A percentile compares a stretch with the other conserved stretches of the same genome.
These are phyloP conservation scores for Azolla pinnata DNA, from an alignment of 75 land plant genomes.

Conservation along the genomic window DNA sequence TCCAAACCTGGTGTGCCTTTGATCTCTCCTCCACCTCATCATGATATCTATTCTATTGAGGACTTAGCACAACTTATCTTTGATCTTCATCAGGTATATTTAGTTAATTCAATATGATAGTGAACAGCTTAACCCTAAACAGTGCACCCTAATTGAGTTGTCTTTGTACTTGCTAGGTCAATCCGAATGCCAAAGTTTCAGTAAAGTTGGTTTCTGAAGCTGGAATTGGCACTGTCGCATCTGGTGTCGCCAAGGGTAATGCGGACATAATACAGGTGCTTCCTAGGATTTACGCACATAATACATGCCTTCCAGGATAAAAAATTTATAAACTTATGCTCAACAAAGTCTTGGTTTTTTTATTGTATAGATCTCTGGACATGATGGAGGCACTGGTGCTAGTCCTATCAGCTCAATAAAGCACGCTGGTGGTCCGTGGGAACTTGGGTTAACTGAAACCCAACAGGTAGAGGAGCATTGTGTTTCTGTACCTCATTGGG, in stretches of 20 bases:
- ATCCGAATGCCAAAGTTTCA: conserved; percentile 91
- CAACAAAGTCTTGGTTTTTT: conserved; percentile 1
- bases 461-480: conserved; percentile 57
- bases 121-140: too few species aligned
- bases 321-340: too few species aligned
- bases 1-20: conserved; percentile 98
- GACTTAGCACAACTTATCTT: conserved; percentile 95
- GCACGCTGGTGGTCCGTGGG: conserved; percentile 99
- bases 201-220: conserved; percentile 98
- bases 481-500: not conserved
- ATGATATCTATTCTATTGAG: conserved; percentile 98
- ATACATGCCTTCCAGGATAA: too few species aligned
- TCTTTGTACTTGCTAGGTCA: too few species aligned
- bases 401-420: conserved; percentile 96
- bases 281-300: conserved; percentile 2
- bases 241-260: conserved; percentile 98
- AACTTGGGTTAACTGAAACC: conserved; percentile 89
- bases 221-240: conserved; percentile 97
- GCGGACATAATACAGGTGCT: conserved; percentile 95
- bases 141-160: too few species aligned
- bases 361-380: conserved; percentile 78
- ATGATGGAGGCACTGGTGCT: conserved; percentile 99
- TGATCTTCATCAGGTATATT: conserved; percentile 92
- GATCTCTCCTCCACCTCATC: conserved; percentile 98
- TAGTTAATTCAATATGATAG: not conserved